A percentile compares a stretch with the other conserved stretches of the same genome.
These are phyloP conservation scores for Tympanopsis confertula DNA, from an alignment of 2,329 filamentous ascomycete genomes.

Conservation along the genomic window DNA sequence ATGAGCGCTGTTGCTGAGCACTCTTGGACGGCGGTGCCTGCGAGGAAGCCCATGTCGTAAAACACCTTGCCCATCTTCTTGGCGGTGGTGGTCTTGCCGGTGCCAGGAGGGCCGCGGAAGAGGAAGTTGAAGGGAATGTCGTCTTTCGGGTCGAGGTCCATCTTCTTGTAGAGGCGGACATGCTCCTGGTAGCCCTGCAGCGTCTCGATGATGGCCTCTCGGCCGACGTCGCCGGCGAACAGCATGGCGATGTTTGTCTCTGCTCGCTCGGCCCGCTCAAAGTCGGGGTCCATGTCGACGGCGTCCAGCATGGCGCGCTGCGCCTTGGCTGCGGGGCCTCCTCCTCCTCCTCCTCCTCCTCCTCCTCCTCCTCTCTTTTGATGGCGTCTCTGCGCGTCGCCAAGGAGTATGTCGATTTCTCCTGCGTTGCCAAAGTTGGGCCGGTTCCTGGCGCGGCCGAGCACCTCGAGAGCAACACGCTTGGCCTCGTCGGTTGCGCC, in stretches of 20 bases:
- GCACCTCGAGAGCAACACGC: constrained; percentile 42
- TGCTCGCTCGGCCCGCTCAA: constrained; percentile 33
- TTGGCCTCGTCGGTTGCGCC: constrained; percentile 36
- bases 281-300: constrained; percentile 46
- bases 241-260: constrained; percentile 36
- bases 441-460: constrained; percentile 47
- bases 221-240: constrained; percentile 47
- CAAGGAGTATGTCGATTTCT: constrained; percentile 60
- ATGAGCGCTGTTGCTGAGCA: constrained; percentile 59
- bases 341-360: constrained; percentile 11
- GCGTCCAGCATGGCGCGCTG: constrained; percentile 14
- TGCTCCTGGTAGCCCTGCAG: constrained; percentile 42
- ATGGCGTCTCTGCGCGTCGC: constrained; percentile 38
- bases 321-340: constrained; percentile 14
- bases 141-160: constrained; percentile 41
- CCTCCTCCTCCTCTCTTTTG: constrained; percentile 24
- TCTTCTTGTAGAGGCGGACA: constrained; percentile 34
- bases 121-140: constrained; percentile 57
- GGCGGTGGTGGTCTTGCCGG: constrained; percentile 64
- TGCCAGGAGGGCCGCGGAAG: constrained; percentile 49
- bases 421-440: constrained; percentile 63
- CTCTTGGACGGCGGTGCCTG: constrained; percentile 46
- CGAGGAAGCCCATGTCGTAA: constrained; percentile 62
- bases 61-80: constrained; percentile 65
- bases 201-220: constrained; percentile 37